Base-by-base conservation (phyloP, 2,329 filamentous ascomycete species). In the Bretziella fagacearum region DNA sequence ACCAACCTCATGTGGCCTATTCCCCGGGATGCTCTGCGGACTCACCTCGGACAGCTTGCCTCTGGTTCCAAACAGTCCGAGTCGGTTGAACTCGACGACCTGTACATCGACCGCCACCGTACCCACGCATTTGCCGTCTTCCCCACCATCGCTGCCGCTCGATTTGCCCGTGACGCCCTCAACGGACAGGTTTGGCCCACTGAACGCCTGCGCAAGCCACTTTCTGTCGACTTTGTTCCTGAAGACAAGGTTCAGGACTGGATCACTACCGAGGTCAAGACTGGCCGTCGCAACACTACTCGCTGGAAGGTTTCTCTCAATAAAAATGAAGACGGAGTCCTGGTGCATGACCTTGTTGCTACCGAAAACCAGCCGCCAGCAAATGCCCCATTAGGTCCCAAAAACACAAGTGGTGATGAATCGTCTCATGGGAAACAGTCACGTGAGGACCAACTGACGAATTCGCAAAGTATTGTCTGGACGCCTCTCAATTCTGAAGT, bases 201-300 rank as follows among this genome's bases (percentile, higher is more conserved):
- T 50, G 89, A 96, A 63, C 77, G 79, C 50, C 83, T 80, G 54
- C 74, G 91, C 26, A 93, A 91, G 59, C 71, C 78, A 1, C 69
- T 96, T 1, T 93, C 81, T 74, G 84, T 84, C 3, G 91, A 98
- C 59, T 96, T 91, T 59, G 71, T 96, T 17, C 89, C 89, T 0
- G 73, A 81, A 15, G 77, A 84, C 22, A 74, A 77, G 53, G 70
- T 93, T 3, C 60, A 65, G 11, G 71, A 72, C 20, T 96, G 86
- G 85, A 79, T 93, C 50, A 70, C 74, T 6, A 70, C 63, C 33
- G 84, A 93, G 60, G 65, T 77, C 55, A 60, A 66, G 2, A 60
- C 70, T 40, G 60, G 64, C 46, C 60, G 63, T 41, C 56, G 48
- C 15, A 56, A 52, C 55, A 59, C 58, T 6, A 17, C 27, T 4